These are phyloP conservation scores for Bonnemaisonia californica DNA, from an alignment of 31 red algal species.

Conservation along the genomic window DNA sequence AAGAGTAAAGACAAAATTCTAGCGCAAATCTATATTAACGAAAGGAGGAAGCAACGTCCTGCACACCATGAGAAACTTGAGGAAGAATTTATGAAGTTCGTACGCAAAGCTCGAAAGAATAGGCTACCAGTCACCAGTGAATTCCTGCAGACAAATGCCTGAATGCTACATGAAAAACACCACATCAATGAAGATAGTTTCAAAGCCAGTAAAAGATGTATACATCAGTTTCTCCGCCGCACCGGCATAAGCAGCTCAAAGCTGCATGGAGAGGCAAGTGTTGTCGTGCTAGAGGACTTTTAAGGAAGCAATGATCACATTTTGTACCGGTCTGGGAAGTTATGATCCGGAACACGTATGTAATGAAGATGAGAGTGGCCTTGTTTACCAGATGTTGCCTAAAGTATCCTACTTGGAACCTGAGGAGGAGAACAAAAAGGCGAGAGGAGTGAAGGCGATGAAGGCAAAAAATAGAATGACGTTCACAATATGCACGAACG, in stretches of 20 bases:
- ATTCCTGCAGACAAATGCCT: not conserved
- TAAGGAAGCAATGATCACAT: not conserved
- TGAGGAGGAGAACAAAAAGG: too few species aligned
- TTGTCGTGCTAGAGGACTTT: not conserved
- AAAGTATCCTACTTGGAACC: not conserved
- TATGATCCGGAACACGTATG: not conserved
- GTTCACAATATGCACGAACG: conserved; percentile 14
- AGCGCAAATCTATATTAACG: too few species aligned
- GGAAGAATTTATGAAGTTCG: conserved; percentile 5
- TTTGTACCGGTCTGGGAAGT: not conserved
- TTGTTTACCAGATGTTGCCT: conserved; percentile 14
- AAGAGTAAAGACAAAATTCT: too few species aligned
- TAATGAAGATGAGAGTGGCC: not conserved
- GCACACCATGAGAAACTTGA: too few species aligned
- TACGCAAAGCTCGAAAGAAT: not conserved
- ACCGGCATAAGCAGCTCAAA: not conserved
- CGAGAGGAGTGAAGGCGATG: conserved; percentile 1
- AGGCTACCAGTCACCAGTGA: not conserved
- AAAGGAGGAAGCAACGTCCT: too few species aligned
- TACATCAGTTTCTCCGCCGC: not conserved
- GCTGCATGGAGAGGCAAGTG: conserved; percentile 6
- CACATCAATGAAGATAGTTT: not conserved
- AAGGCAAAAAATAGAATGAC: not conserved
- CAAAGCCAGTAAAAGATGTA: not conserved
- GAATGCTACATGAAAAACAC: not conserved